Base-by-base conservation (phyloP, 257 asterid genomes). In the Lavandula angustifolia region DNA sequence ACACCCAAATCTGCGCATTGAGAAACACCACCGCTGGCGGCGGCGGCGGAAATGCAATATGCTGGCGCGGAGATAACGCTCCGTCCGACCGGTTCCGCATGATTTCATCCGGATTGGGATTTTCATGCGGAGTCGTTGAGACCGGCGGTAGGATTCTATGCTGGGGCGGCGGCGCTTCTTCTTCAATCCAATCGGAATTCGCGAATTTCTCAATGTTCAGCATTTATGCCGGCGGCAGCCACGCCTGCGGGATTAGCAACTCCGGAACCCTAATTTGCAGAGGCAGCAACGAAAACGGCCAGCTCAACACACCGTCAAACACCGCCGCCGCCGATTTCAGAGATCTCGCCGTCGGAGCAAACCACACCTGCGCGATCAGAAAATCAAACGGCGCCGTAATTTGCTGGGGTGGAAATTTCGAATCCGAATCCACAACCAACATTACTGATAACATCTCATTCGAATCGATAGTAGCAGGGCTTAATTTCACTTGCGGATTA, bases 381-480 rank as follows among this genome's bases (percentile, higher is more conserved):
- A 72, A 81, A 60, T 35, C 69, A 69, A 82, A 85, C 60, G 77
- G 78, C 34, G 84, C 95, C 4, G 91, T 89, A 3, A 76, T 87
- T 40, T 92, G 98, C 69, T 92, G 96, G 96, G 98, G 98, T 9
- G 85, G 82, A 56, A 70, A 66, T 58, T n/a, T n/a, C n/a, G n/a
- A n/a, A n/a, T 85, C 82, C 3, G 69, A 35, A 34, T 77, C 57
- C 58, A 79, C 73, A 53, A 76, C 77, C 60, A 72, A 51, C 66
- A 1, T 77, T 32, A 68, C 61, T 0, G 64, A 61, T 9, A 73
- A 44, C 35, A 57, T 75, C 55, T 81, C 87, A 0, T 92, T 92
- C 64, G 98, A 88, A 64, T 78, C 84, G 10, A 81, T 92, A 6
- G 96, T 81, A 63, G 87, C 96, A 27, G 96, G 96, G 0, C 44